Conservation (phyloP, 2,329 filamentous ascomycete genomes). For the Penicillium sp. region DNA sequence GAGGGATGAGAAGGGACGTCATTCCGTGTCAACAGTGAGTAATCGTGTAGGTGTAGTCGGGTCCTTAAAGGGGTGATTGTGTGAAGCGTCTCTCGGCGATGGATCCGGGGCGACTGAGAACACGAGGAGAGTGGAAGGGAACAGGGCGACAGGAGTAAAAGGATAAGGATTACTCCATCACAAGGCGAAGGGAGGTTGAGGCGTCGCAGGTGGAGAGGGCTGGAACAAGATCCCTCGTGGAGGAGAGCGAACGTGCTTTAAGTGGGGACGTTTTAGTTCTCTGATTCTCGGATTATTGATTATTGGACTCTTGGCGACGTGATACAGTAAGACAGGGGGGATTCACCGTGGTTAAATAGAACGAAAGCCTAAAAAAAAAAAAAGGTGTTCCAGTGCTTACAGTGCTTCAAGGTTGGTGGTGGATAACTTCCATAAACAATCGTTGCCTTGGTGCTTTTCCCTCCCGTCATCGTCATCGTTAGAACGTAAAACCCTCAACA, state of each 20-base stretch:
- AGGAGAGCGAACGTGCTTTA: constrained; percentile 19
- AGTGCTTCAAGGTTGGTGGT: not conserved
- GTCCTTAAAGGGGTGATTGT: not conserved
- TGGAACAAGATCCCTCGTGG: constrained; percentile 25
- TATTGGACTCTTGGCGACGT: not conserved
- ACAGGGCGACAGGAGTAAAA: not conserved
- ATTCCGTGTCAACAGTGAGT: constrained; percentile 22
- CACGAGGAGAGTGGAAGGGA: not conserved
- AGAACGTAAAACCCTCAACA: not conserved
- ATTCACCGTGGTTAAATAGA: not conserved
- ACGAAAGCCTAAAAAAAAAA: not conserved
- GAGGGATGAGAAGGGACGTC: constrained; percentile 23
- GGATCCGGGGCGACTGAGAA: not conserved
- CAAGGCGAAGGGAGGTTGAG: constrained; percentile 9
- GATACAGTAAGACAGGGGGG: not conserved
- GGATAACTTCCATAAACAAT: not conserved
- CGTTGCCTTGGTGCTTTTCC: not conserved
- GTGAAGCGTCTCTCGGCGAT: not conserved
- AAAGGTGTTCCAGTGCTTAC: not conserved
- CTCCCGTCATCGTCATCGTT: not conserved
- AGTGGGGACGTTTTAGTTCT: constrained; percentile 1
- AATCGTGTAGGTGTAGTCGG: not conserved
- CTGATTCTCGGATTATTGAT: not conserved
- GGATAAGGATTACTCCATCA: not conserved
- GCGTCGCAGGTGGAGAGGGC: constrained; percentile 16